Evolutionary conservation across 2,329 filamentous ascomycete species (phyloP), one percentile per base, ranked within the genome.

Genomic region (Paraphoma chrysanthemicola): DNA sequence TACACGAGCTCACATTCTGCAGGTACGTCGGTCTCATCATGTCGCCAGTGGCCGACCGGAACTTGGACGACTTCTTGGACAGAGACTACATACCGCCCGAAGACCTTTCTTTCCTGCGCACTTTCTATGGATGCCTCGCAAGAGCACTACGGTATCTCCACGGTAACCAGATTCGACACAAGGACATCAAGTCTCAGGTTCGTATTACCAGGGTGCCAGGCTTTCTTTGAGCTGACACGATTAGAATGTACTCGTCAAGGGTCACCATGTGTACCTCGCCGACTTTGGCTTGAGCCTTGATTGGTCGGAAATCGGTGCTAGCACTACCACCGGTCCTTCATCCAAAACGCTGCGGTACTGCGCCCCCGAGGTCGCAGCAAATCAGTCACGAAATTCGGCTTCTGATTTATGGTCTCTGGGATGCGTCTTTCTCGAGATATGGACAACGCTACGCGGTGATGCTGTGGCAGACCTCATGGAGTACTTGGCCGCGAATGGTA

Each of bases 11-110:
- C 10, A 36, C 33, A 36, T 36, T 36, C 10, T 36, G 31, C 17
- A 47, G 45, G 16, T 47, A 47, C 30, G 56, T 73, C 28, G 67
- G 62, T 10, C 44, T 76, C 1, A 62, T 76, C 28, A 74, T 75
- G 68, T 54, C 58, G 33, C 65, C 41, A 57, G 52, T 66, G 28
- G 61, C 64, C 16, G 57, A 68, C 18, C 60, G 55, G 48, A 52
- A 66, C 31, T 44, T 68, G 8, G 17, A 30, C 3, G 51, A 51
- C 14, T 67, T 62, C 29, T 41, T 67, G 16, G 63, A 45, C 36
- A n/a, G 18, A 17, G 12, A 28, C 14, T 14, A 16, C 36, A 28
- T 10, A 28, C 14, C 17, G 17, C 18, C 14, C 14, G 38, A 17
- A 28, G 36, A 31, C 33, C 29, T n/a, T 7, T 48, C 45, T n/a